phyloP scores from a whole-genome alignment of 495 filamentous ascomycete species.

The Xylaria venustula region DNA sequence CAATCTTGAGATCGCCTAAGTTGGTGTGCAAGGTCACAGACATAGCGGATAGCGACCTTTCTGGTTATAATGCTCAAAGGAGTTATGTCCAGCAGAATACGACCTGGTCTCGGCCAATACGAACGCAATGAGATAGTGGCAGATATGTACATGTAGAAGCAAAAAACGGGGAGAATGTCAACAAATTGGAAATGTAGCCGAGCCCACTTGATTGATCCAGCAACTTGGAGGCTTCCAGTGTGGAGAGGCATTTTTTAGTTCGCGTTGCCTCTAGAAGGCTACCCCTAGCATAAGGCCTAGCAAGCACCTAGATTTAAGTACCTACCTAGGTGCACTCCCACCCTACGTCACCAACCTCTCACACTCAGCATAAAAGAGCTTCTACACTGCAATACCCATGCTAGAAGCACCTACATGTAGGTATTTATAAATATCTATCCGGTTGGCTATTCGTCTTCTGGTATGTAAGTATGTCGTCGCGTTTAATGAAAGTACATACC shows the following conservation, averaged over 20 bases:
- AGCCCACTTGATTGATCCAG: not conserved
- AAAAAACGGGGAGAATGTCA: not conserved
- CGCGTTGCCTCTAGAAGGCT: too few species aligned
- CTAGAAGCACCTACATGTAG: not conserved
- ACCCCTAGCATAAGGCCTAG: too few species aligned
- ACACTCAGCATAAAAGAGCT: too few species aligned
- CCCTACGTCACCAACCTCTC: too few species aligned
- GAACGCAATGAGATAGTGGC: not conserved
- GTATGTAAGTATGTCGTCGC: too few species aligned
- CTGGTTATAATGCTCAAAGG: not conserved
- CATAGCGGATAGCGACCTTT: conserved; percentile 38
- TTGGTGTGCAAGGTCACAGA: conserved; percentile 81
- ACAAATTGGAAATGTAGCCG: not conserved
- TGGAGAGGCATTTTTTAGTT: too few species aligned
- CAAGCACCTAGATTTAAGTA: not conserved
- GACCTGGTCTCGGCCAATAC: not conserved
- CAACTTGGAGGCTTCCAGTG: not conserved
- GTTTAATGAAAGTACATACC: too few species aligned
- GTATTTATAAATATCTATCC: too few species aligned
- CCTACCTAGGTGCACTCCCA: too few species aligned
- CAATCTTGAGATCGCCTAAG: conserved; percentile 88
- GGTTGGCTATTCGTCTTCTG: too few species aligned
- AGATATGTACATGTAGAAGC: too few species aligned
- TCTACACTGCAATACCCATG: too few species aligned
- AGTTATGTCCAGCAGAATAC: not conserved